Base-by-base conservation (phyloP, 2,329 filamentous ascomycete genomes). In the Aspergillus calidoustus region DNA sequence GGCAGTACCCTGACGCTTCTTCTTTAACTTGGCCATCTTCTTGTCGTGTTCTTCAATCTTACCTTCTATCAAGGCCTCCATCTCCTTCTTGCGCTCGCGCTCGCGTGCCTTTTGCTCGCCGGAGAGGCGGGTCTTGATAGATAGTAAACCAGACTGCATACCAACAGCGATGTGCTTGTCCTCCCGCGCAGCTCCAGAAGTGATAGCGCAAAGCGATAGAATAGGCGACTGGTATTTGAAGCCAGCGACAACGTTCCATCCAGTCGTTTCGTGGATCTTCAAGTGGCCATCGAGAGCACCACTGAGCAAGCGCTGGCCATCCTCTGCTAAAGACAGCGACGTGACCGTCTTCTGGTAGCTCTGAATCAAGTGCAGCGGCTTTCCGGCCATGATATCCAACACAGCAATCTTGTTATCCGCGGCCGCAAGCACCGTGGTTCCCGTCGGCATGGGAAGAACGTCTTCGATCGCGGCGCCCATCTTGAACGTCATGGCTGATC, bases 341-440 rank as follows among this genome's bases (percentile, higher is more conserved):
- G 95, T 98, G 63, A 99, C 93, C 0, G 95, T 97, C 86, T 98
- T 99, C 75, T 99, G 95, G 78, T 99, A 95, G 75, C 96, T 98
- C 69, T 89, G 89, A 65, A 99, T 89, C 73, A 96, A 83, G 69
- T 93, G 90, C 61, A 97, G 82, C 4, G 94, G 93, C 72, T 92
- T 92, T 28, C 91, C 95, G 54, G 93, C 94, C 17, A 98, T 90
- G 49, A 99, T 86, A 76, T 99, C 95, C 64, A 99, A 84, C 11
- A 99, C 92, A 6, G 91, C 93, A 71, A 99, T 92, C 64, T 91
- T 87, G 72, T 91, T 96, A 61, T 91, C 93, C 19, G 93, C 88
- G 2, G 94, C 87, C 13, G 93, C 93, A 38, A 97, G 84, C 25
- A 99, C 82, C 4, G 91, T 93, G 4, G 93, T 97, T 52, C 92